phyloP scores from a whole-genome alignment of 805 yeast genomes.

The Kluyveromyces lactis region DNA sequence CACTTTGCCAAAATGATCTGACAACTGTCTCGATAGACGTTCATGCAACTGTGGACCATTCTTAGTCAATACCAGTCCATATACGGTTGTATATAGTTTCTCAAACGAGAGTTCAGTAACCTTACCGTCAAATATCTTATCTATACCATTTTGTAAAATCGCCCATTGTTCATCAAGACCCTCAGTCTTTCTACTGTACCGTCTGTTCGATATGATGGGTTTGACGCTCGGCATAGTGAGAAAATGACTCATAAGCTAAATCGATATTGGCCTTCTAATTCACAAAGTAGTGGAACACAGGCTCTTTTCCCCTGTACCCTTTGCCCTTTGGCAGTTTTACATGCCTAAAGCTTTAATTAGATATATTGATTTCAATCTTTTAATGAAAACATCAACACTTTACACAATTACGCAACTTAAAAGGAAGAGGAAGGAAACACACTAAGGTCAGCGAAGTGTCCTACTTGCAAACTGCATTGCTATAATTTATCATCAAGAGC shows the following conservation, averaged over 20 bases:
- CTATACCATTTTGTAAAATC: constrained; percentile 56
- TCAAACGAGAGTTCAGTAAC: constrained; percentile 75
- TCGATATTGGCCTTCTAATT: too few species aligned
- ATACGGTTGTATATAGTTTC: constrained; percentile 71
- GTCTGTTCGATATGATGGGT: constrained; percentile 39
- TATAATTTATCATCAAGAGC: too few species aligned
- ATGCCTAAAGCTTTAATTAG: too few species aligned
- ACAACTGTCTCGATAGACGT: constrained; percentile 10
- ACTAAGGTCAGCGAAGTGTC: too few species aligned
- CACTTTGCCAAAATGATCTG: constrained; percentile 8
- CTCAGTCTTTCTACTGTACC: constrained; percentile 47
- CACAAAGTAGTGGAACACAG: too few species aligned
- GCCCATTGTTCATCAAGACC: constrained; percentile 65
- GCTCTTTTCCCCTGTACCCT: too few species aligned
- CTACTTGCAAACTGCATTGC: too few species aligned
- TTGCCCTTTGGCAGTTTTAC: too few species aligned
- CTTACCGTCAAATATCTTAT: constrained; percentile 61
- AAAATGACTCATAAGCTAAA: background rate
- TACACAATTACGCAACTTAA: too few species aligned
- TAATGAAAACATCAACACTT: too few species aligned
- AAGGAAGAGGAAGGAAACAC: too few species aligned
- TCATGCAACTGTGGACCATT: constrained; percentile 59
- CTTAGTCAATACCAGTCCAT: constrained; percentile 64
- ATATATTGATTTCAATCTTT: too few species aligned
- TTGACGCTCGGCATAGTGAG: background rate